phyloP scores from a whole-genome alignment of 106 monocot genomes.

The Acorus gramineus region DNA sequence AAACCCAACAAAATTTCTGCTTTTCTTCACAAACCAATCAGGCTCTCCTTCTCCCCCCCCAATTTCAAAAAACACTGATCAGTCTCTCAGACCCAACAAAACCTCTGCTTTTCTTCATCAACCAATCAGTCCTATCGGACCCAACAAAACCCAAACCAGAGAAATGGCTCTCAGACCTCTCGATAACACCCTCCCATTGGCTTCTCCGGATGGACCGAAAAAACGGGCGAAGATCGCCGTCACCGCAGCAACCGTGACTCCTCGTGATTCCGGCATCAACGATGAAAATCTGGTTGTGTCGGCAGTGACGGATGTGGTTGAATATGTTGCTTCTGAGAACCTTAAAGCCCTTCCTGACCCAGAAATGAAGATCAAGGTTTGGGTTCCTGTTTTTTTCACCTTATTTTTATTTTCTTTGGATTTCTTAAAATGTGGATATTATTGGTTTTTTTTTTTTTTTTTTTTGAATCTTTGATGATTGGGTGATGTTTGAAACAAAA shows the following conservation, averaged over 20 bases:
- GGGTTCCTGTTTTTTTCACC: neutral
- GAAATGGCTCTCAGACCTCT: constrained; percentile 75
- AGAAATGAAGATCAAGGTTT: constrained; percentile 38
- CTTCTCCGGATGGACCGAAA: constrained; percentile 28
- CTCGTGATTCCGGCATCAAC: constrained; percentile 8
- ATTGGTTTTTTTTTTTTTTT: no score
- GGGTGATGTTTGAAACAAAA: no score
- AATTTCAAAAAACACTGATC: no score
- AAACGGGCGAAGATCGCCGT: constrained; percentile 12
- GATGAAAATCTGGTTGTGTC: constrained; percentile 33
- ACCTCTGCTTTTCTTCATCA: no score
- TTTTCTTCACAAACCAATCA: no score
- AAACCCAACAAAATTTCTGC: no score
- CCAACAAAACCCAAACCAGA: neutral
- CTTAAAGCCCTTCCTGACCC: constrained; percentile 44
- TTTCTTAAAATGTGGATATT: no score
- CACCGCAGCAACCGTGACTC: neutral
- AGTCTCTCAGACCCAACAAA: no score
- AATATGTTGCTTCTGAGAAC: constrained; percentile 63
- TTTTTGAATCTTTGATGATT: no score
- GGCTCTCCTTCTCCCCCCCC: no score
- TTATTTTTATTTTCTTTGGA: no score
- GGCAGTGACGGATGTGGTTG: constrained; percentile 29
- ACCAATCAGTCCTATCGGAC: no score
- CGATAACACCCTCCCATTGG: constrained; percentile 43